Base-by-base conservation (phyloP, 2,329 filamentous ascomycete species). In the Ophiostoma piceae region DNA sequence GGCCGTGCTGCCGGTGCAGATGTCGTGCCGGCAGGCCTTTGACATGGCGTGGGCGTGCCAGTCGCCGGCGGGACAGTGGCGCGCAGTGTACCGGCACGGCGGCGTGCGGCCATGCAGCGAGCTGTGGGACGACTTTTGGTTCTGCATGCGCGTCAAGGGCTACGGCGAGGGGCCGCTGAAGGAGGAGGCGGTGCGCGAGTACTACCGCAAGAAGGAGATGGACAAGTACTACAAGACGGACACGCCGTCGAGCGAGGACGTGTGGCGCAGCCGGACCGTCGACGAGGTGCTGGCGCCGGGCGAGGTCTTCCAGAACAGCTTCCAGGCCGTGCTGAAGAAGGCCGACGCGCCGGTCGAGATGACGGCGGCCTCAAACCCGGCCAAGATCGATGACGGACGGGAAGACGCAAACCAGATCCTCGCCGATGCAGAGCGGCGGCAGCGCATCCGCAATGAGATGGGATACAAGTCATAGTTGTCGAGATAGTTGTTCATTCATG, bases 31-130 rank as follows among this genome's bases (percentile, higher is more conserved):
- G 68, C 85, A 90, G 72, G 90, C 93, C 75, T 98, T 99, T 81
- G 95, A 99, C 82, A 85, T 88, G 73, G 94, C 94, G 71, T 97
- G 94, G 85, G 92, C 94, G 83, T 99, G 95, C 85, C 92, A 95
- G 78, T 92, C 90, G 0, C 84, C 97, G 9, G 94, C 92, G 68
- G 93, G 94, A 0, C 94, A 98, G 79, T 97, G 94, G 84, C 93
- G 91, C 76, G 88, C 92, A 76, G 86, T 98, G 51, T 99, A 98
- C 83, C 90, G 95, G 54, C 90, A 92, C 77, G 95, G 95, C 72
- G 82, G 84, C 60, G 82, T 96, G 76, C 87, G 90, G 64, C 84
- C 86, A 3, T 99, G 95, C 83, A 87, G 84, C 72, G 90, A 96
- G 74, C 89, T 93, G 73, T 97, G 94, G 93, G 86, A 90, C 72